Evolutionary conservation across 495 filamentous ascomycete genomes (phyloP).

Genomic region (Halenospora varia): DNA sequence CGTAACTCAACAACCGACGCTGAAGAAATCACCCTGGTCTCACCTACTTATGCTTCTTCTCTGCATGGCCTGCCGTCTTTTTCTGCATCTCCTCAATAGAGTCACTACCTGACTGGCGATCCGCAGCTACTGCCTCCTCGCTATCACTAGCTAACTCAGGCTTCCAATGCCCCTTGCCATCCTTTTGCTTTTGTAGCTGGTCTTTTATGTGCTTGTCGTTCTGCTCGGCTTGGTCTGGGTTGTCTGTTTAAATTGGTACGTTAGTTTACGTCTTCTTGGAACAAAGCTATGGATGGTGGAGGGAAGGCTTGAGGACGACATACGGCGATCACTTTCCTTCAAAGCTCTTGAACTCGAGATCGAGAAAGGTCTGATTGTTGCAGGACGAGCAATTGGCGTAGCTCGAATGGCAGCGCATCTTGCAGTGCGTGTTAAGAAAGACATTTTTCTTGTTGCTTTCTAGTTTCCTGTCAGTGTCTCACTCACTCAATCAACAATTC

Average conservation of each 20-base stretch:
- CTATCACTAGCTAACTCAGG: slow-evolving; percentile 72
- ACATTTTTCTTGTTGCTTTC: slow-evolving; percentile 17
- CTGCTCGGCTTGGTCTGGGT: slow-evolving; percentile 6
- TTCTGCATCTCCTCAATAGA: slow-evolving; percentile 43
- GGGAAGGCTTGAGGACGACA: slow-evolving; percentile 3
- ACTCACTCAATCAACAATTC: not conserved
- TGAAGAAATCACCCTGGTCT: not conserved
- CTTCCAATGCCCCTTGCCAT: slow-evolving; percentile 79
- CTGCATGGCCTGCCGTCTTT: slow-evolving; percentile 42
- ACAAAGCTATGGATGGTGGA: not conserved
- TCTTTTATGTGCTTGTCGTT: slow-evolving; percentile 71
- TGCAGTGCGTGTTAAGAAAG: slow-evolving; percentile 18
- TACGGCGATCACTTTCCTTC: slow-evolving; percentile 25
- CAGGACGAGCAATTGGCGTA: not conserved
- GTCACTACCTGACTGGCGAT: slow-evolving; percentile 5
- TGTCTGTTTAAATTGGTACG: slow-evolving; percentile 9
- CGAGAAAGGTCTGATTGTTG: slow-evolving; percentile 5
- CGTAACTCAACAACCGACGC: not conserved
- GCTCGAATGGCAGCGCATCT: slow-evolving; percentile 3
- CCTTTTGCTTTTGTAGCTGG: slow-evolving; percentile 61
- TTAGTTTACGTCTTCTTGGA: not conserved
- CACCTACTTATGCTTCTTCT: slow-evolving; percentile 35
- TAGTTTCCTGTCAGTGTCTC: not conserved
- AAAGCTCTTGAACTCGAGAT: slow-evolving; percentile 2
- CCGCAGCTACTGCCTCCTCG: slow-evolving; percentile 62